phyloP scores from a whole-genome alignment of 208 protist species.

The Crithidia thermophila region DNA sequence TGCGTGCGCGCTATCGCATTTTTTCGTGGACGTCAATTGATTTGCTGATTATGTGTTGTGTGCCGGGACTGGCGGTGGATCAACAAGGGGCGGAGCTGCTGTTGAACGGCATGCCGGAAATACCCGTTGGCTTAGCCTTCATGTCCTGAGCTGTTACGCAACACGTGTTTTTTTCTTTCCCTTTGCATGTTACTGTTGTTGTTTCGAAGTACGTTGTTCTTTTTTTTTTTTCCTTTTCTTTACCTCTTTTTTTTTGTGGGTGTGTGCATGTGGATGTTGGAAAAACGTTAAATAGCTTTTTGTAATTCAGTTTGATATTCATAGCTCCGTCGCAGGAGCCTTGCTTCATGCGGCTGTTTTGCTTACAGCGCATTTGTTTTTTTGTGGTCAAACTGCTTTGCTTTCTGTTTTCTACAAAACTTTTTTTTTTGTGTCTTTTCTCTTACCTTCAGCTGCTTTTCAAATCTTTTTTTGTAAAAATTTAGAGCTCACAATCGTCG shows the following conservation, averaged over 20 bases:
- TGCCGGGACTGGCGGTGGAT: conserved; percentile 55
- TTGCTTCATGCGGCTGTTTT: conserved; percentile 8
- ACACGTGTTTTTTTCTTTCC: background rate
- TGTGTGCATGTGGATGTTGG: too few relatives aligned
- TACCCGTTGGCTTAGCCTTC: conserved; percentile 18
- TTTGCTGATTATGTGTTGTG: conserved; percentile 43
- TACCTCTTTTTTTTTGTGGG: background rate
- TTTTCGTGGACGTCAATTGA: conserved; percentile 32
- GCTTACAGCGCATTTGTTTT: conserved; percentile 15
- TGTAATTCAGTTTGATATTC: background rate
- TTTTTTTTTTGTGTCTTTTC: conserved; percentile 4
- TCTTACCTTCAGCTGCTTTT: background rate
- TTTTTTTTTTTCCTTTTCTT: conserved; percentile 1
- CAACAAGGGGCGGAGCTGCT: conserved; percentile 65
- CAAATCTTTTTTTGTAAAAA: background rate
- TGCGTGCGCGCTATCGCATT: conserved; percentile 71
- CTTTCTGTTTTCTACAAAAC: conserved; percentile 9
- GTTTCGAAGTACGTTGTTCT: background rate
- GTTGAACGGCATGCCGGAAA: conserved; percentile 27
- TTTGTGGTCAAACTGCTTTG: conserved; percentile 14
- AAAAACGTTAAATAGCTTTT: too few relatives aligned
- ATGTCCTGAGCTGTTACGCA: conserved; percentile 22
- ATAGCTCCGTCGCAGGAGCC: background rate
- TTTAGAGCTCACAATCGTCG: too few relatives aligned
- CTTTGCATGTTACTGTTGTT: background rate